A percentile compares a stretch with the other conserved stretches of the same genome.
Evolutionary conservation across 306 rosid genomes (phyloP).

Genomic region (Sicyos edulis): DNA sequence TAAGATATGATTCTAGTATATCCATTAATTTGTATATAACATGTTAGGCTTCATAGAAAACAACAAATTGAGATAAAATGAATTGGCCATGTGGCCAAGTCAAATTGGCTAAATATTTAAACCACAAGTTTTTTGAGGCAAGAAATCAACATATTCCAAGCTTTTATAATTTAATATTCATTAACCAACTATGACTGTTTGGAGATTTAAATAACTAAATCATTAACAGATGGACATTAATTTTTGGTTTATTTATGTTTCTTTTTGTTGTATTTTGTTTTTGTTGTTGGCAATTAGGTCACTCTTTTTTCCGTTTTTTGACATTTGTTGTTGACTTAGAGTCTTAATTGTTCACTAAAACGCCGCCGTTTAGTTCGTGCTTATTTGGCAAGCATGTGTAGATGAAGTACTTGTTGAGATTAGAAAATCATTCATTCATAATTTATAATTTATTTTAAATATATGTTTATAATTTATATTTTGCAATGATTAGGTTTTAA

Average conservation of each 20-base stretch:
- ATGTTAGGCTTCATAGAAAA: conserved; percentile 15
- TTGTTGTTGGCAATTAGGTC: conserved; percentile 12
- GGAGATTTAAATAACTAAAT: neutral
- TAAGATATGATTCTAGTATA: neutral
- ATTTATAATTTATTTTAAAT: no score
- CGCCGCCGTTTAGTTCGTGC: neutral
- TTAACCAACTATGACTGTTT: neutral
- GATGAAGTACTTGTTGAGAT: neutral
- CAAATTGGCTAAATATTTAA: conserved; percentile 1
- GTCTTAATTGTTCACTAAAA: neutral
- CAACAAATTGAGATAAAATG: conserved; percentile 10
- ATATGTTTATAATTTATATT: no score
- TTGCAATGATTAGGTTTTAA: no score
- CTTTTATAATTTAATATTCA: neutral
- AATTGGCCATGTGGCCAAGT: conserved; percentile 13
- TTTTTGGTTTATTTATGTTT: neutral
- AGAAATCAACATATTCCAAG: no score
- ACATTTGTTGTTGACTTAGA: neutral
- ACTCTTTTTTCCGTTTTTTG: neutral
- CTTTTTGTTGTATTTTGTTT: neutral
- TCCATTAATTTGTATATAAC: conserved; percentile 1
- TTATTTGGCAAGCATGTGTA: neutral
- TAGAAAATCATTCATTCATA: no score
- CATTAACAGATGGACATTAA: neutral
- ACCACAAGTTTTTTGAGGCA: no score